Evolutionary conservation across 192 early-diverging fungal genomes (phyloP), one percentile per base, ranked within the genome.

Genomic region (Entomortierella parvispora): DNA sequence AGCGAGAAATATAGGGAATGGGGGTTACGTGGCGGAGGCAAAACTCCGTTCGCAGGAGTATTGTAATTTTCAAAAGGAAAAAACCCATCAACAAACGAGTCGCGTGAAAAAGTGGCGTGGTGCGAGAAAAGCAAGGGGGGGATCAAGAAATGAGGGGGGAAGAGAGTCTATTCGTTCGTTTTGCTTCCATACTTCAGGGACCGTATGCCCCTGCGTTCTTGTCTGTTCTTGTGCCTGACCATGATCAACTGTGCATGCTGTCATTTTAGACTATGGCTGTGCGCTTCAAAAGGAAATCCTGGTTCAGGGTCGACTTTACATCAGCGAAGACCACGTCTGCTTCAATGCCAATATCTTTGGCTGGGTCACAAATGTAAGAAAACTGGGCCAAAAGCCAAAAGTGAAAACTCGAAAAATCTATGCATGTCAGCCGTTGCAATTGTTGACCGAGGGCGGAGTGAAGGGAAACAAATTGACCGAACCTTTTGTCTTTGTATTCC

Each of bases 331-430:
- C 68, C 82, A 90, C 76, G 77, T 95, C 42, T 93, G 91, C 72
- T 96, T 96, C 75, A 89, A 94, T 80, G 90, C 92, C 42, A 94
- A 94, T 64, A 94, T 96, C 62, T 94, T 96, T 84, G 95, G 95
- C 34, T 95, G 94, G 90, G 90, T 93, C 3, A 93, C 92, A 4
- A 92, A 85, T 64, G 88, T 86, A 85, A 68, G 74, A 42, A 33
- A 20, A 17, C 15, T n/a, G n/a, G n/a, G n/a, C n/a, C n/a, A n/a
- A 60, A 64, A 25, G 17, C 12, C 11, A 15, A 15, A 65, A 23
- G n/a, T 14, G 22, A 49, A 49, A 49, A 18, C 14, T 20, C 6
- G 47, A 49, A 49, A 12, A 49, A 12, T 6, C 6, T 14, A 49
- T 40, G 37, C 37, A 40, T 40, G 7, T 12, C 37, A 40, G 37